Evolutionary conservation across 2,329 filamentous ascomycete genomes (phyloP).

Genomic region (Sporothrix pallida): DNA sequence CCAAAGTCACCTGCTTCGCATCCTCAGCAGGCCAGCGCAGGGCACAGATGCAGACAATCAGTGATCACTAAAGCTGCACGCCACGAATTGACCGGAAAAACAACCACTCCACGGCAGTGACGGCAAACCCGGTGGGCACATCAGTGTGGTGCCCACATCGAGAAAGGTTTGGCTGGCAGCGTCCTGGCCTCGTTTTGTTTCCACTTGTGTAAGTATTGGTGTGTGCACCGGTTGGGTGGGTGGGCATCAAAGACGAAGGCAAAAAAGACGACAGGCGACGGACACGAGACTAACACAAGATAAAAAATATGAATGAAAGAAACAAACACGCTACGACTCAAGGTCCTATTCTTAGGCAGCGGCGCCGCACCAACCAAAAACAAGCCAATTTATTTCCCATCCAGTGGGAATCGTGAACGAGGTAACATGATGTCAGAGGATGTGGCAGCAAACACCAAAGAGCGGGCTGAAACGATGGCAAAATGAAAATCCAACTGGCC

Average conservation of each 20-base stretch:
- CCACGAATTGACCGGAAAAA: not conserved
- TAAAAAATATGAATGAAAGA: not conserved
- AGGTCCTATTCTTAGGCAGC: conserved; percentile 23
- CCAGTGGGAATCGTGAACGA: conserved; percentile 21
- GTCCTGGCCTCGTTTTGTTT: not conserved
- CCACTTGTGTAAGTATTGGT: not conserved
- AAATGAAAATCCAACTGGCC: too few relatives aligned
- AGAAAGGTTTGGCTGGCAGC: not conserved
- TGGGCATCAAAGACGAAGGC: conserved; percentile 8
- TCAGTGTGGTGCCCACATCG: not conserved
- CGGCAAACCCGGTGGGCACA: conserved; percentile 1
- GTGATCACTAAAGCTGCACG: not conserved
- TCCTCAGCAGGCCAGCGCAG: not conserved
- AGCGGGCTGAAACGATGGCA: not conserved
- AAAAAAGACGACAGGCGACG: not conserved
- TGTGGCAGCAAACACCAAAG: conserved; percentile 17
- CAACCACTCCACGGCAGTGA: not conserved
- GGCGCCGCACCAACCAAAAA: conserved; percentile 16
- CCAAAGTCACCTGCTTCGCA: not conserved
- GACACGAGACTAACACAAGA: not conserved
- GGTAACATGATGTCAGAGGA: conserved; percentile 28
- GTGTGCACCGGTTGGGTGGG: not conserved
- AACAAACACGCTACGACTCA: not conserved
- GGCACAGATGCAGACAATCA: not conserved
- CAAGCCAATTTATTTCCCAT: conserved; percentile 27